A percentile compares a stretch with the other conserved stretches of the same genome.
phyloP scores from a whole-genome alignment of 495 filamentous ascomycete species.

The Thermochaetoides thermophila region DNA sequence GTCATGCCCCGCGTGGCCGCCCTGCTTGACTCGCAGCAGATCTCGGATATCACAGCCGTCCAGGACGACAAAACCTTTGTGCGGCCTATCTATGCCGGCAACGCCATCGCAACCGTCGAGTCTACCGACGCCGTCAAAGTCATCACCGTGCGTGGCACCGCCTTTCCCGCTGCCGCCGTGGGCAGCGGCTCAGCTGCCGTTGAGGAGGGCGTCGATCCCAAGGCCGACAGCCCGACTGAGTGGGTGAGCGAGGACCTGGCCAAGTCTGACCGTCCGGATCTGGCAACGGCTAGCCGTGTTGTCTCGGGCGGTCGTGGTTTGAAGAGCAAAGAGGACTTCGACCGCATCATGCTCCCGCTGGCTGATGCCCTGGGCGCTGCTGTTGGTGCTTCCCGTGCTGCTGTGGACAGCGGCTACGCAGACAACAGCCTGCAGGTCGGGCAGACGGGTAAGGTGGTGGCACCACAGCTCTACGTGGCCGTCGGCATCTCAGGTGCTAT shows the following conservation, averaged over 20 bases:
- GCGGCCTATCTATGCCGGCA: constrained; percentile 93
- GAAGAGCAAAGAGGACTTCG: constrained; percentile 95
- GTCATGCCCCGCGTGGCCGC: constrained; percentile 92
- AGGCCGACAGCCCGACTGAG: constrained; percentile 53
- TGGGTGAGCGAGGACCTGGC: constrained; percentile 92
- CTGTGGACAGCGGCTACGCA: constrained; percentile 95
- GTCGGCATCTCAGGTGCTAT: constrained; percentile 95
- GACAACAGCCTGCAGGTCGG: constrained; percentile 98
- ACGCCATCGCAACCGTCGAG: constrained; percentile 94
- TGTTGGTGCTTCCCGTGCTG: constrained; percentile 85
- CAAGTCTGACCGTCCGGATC: constrained; percentile 88
- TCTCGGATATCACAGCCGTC: constrained; percentile 80
- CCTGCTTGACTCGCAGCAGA: constrained; percentile 77
- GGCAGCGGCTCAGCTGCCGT: constrained; percentile 40
- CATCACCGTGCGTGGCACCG: constrained; percentile 82
- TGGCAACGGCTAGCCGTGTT: constrained; percentile 72
- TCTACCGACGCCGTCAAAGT: constrained; percentile 75
- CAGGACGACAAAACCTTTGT: constrained; percentile 90
- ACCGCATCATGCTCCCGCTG: constrained; percentile 76
- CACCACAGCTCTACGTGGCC: constrained; percentile 86
- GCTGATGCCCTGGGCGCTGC: constrained; percentile 87
- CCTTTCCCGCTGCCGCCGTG: constrained; percentile 52
- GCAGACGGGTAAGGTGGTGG: constrained; percentile 96
- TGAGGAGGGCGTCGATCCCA: constrained; percentile 56
- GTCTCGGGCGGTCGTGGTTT: constrained; percentile 90